phyloP scores from a whole-genome alignment of 2,329 filamentous ascomycete genomes.

The Pseudocercospora crystallina region DNA sequence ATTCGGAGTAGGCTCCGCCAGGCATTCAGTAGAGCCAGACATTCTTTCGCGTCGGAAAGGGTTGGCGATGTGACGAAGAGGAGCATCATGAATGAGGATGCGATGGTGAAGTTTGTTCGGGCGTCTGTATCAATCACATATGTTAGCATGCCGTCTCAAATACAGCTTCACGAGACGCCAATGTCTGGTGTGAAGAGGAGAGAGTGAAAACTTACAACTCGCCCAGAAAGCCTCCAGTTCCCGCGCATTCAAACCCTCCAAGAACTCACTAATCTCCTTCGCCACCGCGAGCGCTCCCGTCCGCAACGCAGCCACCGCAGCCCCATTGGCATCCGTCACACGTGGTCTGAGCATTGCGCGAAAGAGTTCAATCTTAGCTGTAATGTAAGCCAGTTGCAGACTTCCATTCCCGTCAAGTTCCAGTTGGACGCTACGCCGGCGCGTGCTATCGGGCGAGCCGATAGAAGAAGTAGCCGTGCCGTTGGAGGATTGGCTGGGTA shows the following conservation, averaged over 20 bases:
- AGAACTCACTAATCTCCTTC: slow-evolving; percentile 33
- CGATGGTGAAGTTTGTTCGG: slow-evolving; percentile 38
- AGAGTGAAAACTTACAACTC: slow-evolving; percentile 29
- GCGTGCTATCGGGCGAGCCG: slow-evolving; percentile 19
- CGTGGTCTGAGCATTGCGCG: slow-evolving; percentile 50
- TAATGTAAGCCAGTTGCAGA: slow-evolving; percentile 53
- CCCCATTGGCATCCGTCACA: slow-evolving; percentile 28
- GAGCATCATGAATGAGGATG: slow-evolving; percentile 35
- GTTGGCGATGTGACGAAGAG: slow-evolving; percentile 35
- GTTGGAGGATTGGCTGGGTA: slow-evolving; percentile 15
- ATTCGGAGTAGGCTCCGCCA: slow-evolving; percentile 34
- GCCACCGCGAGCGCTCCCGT: slow-evolving; percentile 34
- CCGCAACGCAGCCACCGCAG: slow-evolving; percentile 32
- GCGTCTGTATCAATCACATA: slow-evolving; percentile 25
- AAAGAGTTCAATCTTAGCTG: slow-evolving; percentile 54
- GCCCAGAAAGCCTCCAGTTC: slow-evolving; percentile 38
- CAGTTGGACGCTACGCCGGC: slow-evolving; percentile 30
- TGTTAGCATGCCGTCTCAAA: background rate
- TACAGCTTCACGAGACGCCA: background rate
- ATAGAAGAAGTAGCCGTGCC: slow-evolving; percentile 10
- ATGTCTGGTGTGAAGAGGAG: background rate
- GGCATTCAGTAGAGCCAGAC: slow-evolving; percentile 30
- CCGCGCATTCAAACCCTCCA: slow-evolving; percentile 30
- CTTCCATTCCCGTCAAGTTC: slow-evolving; percentile 49
- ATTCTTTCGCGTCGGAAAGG: slow-evolving; percentile 31